These are phyloP conservation scores for Bathelium albidoporum DNA, from an alignment of 495 filamentous ascomycete genomes.

Conservation along the genomic window DNA sequence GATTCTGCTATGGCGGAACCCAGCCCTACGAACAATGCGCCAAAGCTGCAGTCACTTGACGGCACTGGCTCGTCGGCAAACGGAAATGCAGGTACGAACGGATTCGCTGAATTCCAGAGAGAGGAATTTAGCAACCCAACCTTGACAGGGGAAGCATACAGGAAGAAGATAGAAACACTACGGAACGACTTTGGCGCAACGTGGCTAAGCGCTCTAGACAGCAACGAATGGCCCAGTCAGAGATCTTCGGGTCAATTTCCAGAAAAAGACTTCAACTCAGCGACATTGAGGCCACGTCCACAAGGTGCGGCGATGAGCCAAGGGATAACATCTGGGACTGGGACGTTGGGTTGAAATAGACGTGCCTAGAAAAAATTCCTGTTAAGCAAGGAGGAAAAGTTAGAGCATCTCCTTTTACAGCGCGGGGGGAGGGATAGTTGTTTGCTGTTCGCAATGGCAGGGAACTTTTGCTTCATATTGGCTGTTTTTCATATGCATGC, in stretches of 20 bases:
- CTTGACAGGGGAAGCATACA: slow-evolving; percentile 37
- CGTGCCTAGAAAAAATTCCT: no score
- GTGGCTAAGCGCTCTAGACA: slow-evolving; percentile 77
- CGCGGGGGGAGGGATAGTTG: neutral
- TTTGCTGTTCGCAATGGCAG: neutral
- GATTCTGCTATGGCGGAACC: slow-evolving; percentile 40
- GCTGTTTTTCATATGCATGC: neutral
- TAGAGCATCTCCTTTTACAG: neutral
- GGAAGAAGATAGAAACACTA: slow-evolving; percentile 73
- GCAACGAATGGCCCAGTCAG: slow-evolving; percentile 54
- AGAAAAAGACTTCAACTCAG: neutral
- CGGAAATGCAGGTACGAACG: neutral
- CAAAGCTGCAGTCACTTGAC: neutral
- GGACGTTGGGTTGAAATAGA: slow-evolving; percentile 23
- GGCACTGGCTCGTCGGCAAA: neutral
- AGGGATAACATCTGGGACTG: slow-evolving; percentile 43
- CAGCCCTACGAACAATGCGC: neutral
- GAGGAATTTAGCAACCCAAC: neutral
- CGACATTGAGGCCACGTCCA: neutral
- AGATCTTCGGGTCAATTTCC: neutral
- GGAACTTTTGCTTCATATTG: neutral
- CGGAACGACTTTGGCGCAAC: slow-evolving; percentile 72
- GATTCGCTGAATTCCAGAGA: neutral
- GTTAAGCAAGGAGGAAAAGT: neutral
- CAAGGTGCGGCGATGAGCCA: slow-evolving; percentile 36